A percentile compares a stretch with the other conserved stretches of the same genome.
phyloP scores from a whole-genome alignment of 139 green algal species.

The Marvania coccoides region DNA sequence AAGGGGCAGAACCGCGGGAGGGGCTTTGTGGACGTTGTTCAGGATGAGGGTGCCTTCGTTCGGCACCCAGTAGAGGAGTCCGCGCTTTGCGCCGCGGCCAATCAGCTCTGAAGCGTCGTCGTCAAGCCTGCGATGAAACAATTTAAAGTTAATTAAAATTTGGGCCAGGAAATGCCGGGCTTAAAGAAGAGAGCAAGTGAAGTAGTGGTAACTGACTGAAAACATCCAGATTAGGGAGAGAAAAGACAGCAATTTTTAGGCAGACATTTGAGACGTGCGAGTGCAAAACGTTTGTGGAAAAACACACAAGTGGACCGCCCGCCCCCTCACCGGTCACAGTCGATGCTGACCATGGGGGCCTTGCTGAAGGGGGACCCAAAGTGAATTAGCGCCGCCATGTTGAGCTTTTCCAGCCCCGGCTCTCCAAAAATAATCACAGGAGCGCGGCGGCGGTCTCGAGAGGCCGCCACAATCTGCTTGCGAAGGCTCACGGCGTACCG shows the following conservation, averaged over 20 bases:
- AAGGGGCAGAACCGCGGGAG: constrained; percentile 4
- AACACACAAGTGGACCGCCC: no score
- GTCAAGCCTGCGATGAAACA: constrained; percentile 30
- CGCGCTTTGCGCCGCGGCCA: constrained; percentile 38
- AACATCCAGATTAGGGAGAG: no score
- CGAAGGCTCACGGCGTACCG: constrained; percentile 49
- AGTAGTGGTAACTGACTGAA: no score
- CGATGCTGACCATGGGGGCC: constrained; percentile 35
- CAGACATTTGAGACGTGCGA: no score
- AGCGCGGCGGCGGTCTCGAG: constrained; percentile 22
- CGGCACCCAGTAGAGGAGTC: constrained; percentile 44
- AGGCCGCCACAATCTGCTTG: constrained; percentile 33
- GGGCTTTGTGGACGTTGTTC: constrained; percentile 57
- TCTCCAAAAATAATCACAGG: constrained; percentile 61
- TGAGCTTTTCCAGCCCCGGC: constrained; percentile 58
- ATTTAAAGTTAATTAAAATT: no score
- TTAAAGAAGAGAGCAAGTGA: no score
- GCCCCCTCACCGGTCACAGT: constrained; percentile 18
- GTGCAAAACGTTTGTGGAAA: no score
- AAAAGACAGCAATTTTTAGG: no score
- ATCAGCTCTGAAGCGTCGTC: constrained; percentile 38
- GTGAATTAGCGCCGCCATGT: constrained; percentile 56
- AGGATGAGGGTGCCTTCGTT: constrained; percentile 52
- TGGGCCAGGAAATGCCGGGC: no score
- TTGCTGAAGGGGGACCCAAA: constrained; percentile 34